These are phyloP conservation scores for Pseudozyma sp. DNA, from an alignment of 1,284 basidiomycete genomes.

Conservation along the genomic window DNA sequence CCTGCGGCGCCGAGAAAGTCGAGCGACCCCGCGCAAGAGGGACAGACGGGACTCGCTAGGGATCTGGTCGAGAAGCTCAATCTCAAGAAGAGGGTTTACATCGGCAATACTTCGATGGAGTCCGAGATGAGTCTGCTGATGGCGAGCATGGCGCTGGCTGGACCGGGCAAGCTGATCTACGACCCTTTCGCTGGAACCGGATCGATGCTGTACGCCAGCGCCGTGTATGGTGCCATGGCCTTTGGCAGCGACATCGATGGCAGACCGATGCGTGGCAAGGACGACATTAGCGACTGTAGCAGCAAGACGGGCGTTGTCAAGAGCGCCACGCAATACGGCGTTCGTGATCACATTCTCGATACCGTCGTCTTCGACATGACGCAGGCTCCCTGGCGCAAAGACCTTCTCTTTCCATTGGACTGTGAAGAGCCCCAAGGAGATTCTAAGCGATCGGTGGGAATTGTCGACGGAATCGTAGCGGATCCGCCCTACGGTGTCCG, in stretches of 20 bases:
- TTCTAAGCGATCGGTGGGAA: conserved; percentile 68
- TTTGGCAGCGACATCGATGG: conserved; percentile 98
- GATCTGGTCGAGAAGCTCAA: conserved; percentile 71
- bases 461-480: conserved; percentile 87
- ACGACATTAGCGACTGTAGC: conserved; percentile 69
- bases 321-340: conserved; percentile 84
- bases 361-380: conserved; percentile 91
- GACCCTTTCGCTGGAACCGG: conserved; percentile 98
- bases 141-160: conserved; percentile 92
- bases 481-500: conserved; percentile 83
- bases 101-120: conserved; percentile 98
- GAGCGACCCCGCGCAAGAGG: conserved; percentile 49
- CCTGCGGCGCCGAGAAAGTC: conserved; percentile 33
- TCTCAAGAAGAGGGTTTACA: conserved; percentile 87
- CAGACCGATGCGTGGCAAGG: conserved; percentile 93
- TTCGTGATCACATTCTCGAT: conserved; percentile 81
- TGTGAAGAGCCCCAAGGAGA: background rate
- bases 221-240: conserved; percentile 84
- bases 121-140: conserved; percentile 92
- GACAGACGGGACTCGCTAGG: conserved; percentile 46
- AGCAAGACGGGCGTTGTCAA: conserved; percentile 76
- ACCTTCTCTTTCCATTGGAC: conserved; percentile 25
- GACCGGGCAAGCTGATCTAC: conserved; percentile 88
- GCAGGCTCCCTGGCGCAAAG: conserved; percentile 80
- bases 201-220: conserved; percentile 83